Evolutionary conservation across 78 protist species (phyloP).

Genomic region (Cyanophora paradoxa): DNA sequence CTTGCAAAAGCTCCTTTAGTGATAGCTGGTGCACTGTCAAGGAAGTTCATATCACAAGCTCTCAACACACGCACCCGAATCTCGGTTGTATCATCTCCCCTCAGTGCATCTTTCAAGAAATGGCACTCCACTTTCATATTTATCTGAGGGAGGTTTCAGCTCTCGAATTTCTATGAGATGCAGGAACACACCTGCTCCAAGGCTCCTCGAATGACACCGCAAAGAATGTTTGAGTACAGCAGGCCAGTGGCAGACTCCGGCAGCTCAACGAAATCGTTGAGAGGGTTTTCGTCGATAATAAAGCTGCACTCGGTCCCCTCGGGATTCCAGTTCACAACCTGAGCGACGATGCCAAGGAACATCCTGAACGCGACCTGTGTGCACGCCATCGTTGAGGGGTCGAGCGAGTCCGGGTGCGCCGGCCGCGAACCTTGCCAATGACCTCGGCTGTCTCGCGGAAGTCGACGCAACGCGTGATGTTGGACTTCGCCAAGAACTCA

Average conservation of each 20-base stretch:
- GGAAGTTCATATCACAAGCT: too few species aligned
- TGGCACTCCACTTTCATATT: background rate
- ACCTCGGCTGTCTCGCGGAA: constrained; percentile 89
- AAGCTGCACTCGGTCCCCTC: constrained; percentile 59
- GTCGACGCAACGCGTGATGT: constrained; percentile 51
- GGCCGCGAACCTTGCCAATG: constrained; percentile 60
- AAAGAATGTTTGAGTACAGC: constrained; percentile 75
- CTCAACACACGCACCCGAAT: constrained; percentile 42
- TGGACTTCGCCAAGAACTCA: constrained; percentile 83
- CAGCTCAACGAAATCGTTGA: constrained; percentile 84
- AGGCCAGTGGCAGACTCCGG: constrained; percentile 60
- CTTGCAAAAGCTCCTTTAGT: background rate
- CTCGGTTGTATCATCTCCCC: constrained; percentile 68
- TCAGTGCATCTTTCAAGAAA: background rate
- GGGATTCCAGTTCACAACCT: constrained; percentile 49
- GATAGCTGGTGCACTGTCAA: too few species aligned
- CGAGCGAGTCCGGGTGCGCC: background rate
- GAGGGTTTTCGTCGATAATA: constrained; percentile 71
- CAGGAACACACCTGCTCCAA: constrained; percentile 69
- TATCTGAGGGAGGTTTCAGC: background rate
- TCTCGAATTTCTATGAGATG: too few species aligned
- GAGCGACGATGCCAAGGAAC: constrained; percentile 85
- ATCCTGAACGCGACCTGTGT: constrained; percentile 80
- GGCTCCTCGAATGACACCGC: constrained; percentile 95
- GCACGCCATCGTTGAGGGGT: background rate